phyloP scores from a whole-genome alignment of 306 rosid species.

The Inga laurina region DNA sequence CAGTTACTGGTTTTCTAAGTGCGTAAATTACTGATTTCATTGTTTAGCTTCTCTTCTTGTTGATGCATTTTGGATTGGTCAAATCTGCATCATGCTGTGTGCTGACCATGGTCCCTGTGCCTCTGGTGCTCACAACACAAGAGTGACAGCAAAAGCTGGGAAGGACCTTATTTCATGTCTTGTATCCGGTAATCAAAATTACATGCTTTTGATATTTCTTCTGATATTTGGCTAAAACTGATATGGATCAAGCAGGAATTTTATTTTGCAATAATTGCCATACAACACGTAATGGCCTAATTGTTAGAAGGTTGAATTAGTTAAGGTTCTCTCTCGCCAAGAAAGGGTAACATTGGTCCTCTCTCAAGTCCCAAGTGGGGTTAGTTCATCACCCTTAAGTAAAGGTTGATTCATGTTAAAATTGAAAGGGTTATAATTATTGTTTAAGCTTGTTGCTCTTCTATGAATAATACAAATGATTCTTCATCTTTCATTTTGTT shows the following conservation, averaged over 20 bases:
- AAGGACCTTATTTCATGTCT: conserved; percentile 84
- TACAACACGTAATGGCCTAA: neutral
- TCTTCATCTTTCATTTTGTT: no score
- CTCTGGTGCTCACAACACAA: conserved; percentile 88
- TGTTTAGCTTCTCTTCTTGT: conserved; percentile 14
- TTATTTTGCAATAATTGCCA: neutral
- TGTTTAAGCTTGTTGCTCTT: no score
- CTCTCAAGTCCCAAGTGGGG: no score
- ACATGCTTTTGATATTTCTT: conserved; percentile 17
- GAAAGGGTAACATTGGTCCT: no score
- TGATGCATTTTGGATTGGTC: conserved; percentile 34
- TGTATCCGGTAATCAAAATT: conserved; percentile 55
- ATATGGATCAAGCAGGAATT: neutral
- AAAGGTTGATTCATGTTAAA: no score
- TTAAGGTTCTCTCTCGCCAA: no score
- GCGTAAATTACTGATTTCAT: neutral
- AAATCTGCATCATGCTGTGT: conserved; percentile 84
- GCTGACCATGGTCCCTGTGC: conserved; percentile 94
- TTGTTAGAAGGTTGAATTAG: no score
- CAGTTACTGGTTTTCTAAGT: conserved; percentile 1
- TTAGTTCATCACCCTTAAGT: no score
- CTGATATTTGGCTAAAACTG: conserved; percentile 7
- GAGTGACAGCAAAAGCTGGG: conserved; percentile 89
- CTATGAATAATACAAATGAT: no score
- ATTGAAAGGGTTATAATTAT: no score